phyloP scores from a whole-genome alignment of 1,284 basidiomycete genomes.

The Xanthoconium separans region DNA sequence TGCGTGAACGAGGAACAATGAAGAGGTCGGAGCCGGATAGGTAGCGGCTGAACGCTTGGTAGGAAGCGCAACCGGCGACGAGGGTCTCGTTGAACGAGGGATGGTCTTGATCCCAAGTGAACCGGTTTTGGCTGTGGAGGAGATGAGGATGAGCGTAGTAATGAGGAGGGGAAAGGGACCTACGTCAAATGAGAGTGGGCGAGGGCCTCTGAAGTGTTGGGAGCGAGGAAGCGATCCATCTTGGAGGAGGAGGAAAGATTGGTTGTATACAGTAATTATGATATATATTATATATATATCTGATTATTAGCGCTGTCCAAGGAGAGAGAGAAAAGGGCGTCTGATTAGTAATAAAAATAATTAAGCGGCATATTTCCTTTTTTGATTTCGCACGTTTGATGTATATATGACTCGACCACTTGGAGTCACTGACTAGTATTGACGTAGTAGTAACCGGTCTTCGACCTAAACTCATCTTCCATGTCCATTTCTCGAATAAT shows the following conservation, averaged over 20 bases:
- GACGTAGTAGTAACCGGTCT: no score
- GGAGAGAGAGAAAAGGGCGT: no score
- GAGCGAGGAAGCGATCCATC: conserved; percentile 70
- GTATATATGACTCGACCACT: no score
- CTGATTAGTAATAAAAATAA: no score
- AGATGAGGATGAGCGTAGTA: conserved; percentile 5
- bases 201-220: conserved; percentile 68
- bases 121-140: conserved; percentile 56
- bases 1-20: conserved; percentile 59
- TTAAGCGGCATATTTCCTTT: no score
- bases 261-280: no score
- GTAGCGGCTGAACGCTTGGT: conserved; percentile 60
- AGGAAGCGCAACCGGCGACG: conserved; percentile 66
- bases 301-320: no score
- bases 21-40: conserved; percentile 65
- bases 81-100: conserved; percentile 69
- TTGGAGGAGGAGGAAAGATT: conserved; percentile 15
- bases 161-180: conserved; percentile 21
- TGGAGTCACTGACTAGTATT: no score
- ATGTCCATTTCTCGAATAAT: conserved; percentile 63
- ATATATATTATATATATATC: conserved; percentile 4
- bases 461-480: no score
- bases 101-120: conserved; percentile 65
- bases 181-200: conserved; percentile 70
- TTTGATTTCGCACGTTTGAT: no score